Evolutionary conservation across 352 stramenopile species (phyloP), one percentile per base, ranked within the genome.

Genomic region (Globisporangium viniferum): DNA sequence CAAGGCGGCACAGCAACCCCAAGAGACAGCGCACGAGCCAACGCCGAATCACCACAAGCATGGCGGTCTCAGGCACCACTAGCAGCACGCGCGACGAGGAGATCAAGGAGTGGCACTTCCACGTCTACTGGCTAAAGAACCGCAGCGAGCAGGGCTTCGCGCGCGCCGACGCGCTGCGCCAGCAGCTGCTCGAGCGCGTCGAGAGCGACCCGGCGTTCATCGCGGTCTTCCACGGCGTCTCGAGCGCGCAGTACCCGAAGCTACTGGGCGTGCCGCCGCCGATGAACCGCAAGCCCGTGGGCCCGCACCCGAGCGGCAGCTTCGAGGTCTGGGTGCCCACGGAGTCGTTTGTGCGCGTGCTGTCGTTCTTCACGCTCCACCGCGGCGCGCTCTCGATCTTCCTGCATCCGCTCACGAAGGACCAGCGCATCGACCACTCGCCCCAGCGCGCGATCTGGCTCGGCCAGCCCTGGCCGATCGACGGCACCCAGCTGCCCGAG

Each of bases 41-140:
- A 33, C 24, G 22, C 49, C 20, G 9, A 59, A 15, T 9, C 0
- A 14, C 3, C 14, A 41, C 2, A 18, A 41, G 27, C 27, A 59
- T 59, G 54, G 15, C 54, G 29, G 31, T 18, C 27, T 59, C 27
- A 24, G 24, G 24, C 24, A 24, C 24, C 24, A 24, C 24, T 0
- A 24, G 0, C 3, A 4, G 6, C 15, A 39, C 31, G 54, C 24
- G 27, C 36, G 64, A 64, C 53, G 69, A 54, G 10, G 49, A 63
- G 46, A 77, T 90, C 67, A 82, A 87, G 65, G 86, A 93, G 54
- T 93, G 80, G 78, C 86, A 92, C 58, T 92, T 93, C 68, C 86
- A 93, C 71, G 77, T 78, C 29, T 93, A 84, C 72, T 92, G 74
- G 71, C 86, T 80, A 67, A 76, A 76, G 56, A 80, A 57, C 10